These are phyloP conservation scores for Polyporus tsugae DNA, from an alignment of 1,284 basidiomycete species.

Conservation along the genomic window DNA sequence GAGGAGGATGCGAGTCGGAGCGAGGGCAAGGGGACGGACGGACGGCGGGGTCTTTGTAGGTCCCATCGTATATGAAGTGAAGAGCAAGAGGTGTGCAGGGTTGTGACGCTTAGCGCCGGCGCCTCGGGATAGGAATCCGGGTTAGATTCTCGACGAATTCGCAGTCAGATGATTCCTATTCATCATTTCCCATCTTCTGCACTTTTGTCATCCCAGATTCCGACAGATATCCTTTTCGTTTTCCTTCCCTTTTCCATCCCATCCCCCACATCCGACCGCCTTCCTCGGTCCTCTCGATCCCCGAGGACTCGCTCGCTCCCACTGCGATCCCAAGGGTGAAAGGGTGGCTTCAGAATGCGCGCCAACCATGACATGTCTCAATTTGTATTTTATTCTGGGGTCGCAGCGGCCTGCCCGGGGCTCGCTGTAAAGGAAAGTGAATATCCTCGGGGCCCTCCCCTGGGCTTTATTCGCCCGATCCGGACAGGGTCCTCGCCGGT, in stretches of 20 bases:
- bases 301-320: conserved; percentile 17
- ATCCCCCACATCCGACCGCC: conserved; percentile 15
- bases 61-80: conserved; percentile 35
- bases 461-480: conserved; percentile 22
- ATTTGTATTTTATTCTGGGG: conserved; percentile 16
- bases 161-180: conserved; percentile 30
- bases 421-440: conserved; percentile 15
- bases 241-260: conserved; percentile 22
- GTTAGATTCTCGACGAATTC: conserved; percentile 26
- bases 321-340: conserved; percentile 18
- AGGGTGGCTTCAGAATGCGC: conserved; percentile 19
- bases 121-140: conserved; percentile 29
- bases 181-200: conserved; percentile 19
- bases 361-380: conserved; percentile 7
- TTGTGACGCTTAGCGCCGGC: conserved; percentile 23
- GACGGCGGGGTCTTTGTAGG: conserved; percentile 30
- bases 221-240: conserved; percentile 28
- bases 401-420: conserved; percentile 18
- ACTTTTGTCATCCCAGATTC: conserved; percentile 14
- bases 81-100: conserved; percentile 33
- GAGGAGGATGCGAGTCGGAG: conserved; percentile 10
- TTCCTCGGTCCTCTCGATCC: conserved; percentile 12
- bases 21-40: conserved; percentile 25
- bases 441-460: conserved; percentile 8
- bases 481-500: conserved; percentile 7